Evolutionary conservation across 2,329 filamentous ascomycete genomes (phyloP), one percentile per base, ranked within the genome.

Genomic region (Colletotrichum australisinense): DNA sequence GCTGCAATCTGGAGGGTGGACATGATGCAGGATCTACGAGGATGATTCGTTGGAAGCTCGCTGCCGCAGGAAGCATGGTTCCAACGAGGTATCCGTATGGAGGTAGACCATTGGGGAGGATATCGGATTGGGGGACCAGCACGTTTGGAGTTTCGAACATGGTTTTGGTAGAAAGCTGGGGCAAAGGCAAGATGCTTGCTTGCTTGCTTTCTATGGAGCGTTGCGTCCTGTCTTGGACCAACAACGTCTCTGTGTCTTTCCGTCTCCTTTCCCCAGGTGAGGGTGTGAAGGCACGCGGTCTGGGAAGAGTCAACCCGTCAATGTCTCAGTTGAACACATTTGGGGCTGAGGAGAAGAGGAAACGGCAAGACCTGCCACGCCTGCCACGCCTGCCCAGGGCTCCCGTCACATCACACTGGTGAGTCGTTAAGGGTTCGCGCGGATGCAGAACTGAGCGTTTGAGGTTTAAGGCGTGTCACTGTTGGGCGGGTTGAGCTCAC

Each of bases 271-370:
- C 5, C 14, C 38, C 5, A 32, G 16, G 30, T 14, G 32, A 65
- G 35, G 63, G 28, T 56, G 52, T 56, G 49, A 24, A 32, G 22
- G 22, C 52, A 26, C 38, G 35, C 63, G 42, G 49, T 56, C 46
- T 46, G 22, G 24, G 65, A 42, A 60, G 16, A 63, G 49, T 59
- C 32, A 63, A 63, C 49, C 69, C 67, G 58, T 59, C 58, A 69
- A 30, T 26, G 58, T 63, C 65, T 63, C 58, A 46, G 30, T 30
- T 32, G 6, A 24, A 32, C 24, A 19, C 16, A 49, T 49, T 49
- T 14, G 35, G 42, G 19, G 26, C 1, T 5, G n/a, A 12, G 19
- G 60, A 19, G 12, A 12, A 16, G 19, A 32, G 26, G 42, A 49
- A 49, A 49, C 6, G 7, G 19, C 16, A 19, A 49, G 42, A 49